phyloP scores from a whole-genome alignment of 2,329 filamentous ascomycete genomes.

The Colletotrichum neosansevieriae region DNA sequence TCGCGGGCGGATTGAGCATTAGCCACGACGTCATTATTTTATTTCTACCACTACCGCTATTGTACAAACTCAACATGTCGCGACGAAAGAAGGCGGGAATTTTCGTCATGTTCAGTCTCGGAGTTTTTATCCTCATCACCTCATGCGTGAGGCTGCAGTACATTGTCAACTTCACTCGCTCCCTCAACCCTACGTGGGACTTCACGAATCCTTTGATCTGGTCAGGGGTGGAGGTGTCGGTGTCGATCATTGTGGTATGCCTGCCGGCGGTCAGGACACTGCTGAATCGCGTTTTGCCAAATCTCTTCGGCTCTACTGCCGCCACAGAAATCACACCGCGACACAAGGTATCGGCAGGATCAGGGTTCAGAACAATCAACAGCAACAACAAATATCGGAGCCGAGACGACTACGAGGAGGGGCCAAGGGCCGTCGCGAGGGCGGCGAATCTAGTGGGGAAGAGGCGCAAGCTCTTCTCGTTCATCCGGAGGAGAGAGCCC shows the following conservation, averaged over 20 bases:
- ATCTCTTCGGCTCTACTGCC: slow-evolving; percentile 19
- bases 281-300: slow-evolving; percentile 38
- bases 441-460: slow-evolving; percentile 18
- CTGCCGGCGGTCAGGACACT: slow-evolving; percentile 54
- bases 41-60: slow-evolving; percentile 49
- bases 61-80: slow-evolving; percentile 47
- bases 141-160: slow-evolving; percentile 52
- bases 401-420: slow-evolving; percentile 21
- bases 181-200: slow-evolving; percentile 56
- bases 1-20: slow-evolving; percentile 49
- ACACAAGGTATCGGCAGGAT: slow-evolving; percentile 11
- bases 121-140: slow-evolving; percentile 51
- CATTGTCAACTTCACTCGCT: slow-evolving; percentile 48
- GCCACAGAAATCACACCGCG: slow-evolving; percentile 5
- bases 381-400: background rate
- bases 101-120: slow-evolving; percentile 53
- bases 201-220: slow-evolving; percentile 56
- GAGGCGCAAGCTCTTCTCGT: slow-evolving; percentile 25
- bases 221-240: slow-evolving; percentile 57
- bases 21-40: slow-evolving; percentile 52
- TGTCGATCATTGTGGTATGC: slow-evolving; percentile 56
- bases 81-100: slow-evolving; percentile 46
- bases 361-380: background rate
- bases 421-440: slow-evolving; percentile 9
- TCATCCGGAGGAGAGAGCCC: slow-evolving; percentile 4